phyloP scores from a whole-genome alignment of 441 rosid species.

The Populus hybrid region DNA sequence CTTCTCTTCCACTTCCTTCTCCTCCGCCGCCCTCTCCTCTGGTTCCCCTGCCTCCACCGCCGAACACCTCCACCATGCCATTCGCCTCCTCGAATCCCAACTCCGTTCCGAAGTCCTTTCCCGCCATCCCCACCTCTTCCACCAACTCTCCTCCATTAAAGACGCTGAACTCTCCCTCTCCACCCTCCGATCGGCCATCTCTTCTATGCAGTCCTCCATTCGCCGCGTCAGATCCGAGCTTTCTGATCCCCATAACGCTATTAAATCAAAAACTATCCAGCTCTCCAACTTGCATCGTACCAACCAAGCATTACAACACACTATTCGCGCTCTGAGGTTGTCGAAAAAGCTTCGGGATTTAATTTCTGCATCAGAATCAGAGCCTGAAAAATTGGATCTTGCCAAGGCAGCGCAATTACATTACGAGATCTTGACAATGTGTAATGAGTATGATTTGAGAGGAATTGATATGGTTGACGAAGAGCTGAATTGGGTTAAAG shows the following conservation, averaged over 20 bases:
- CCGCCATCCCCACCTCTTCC: slow-evolving; percentile 76
- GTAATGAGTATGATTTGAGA: slow-evolving; percentile 64
- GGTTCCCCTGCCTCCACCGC: slow-evolving; percentile 98
- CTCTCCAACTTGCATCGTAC: slow-evolving; percentile 70
- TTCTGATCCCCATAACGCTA: slow-evolving; percentile 66
- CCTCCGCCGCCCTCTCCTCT: slow-evolving; percentile 90
- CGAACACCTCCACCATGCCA: slow-evolving; percentile 90
- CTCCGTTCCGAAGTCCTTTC: slow-evolving; percentile 88
- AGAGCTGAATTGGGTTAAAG: slow-evolving; percentile 60
- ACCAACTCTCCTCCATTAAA: slow-evolving; percentile 85
- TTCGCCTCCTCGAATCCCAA: slow-evolving; percentile 86
- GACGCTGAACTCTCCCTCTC: slow-evolving; percentile 86
- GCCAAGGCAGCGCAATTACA: slow-evolving; percentile 94
- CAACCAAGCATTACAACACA: slow-evolving; percentile 67
- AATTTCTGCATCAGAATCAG: slow-evolving; percentile 42
- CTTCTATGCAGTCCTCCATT: slow-evolving; percentile 81
- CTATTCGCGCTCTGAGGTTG: slow-evolving; percentile 67
- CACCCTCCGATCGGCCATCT: slow-evolving; percentile 74
- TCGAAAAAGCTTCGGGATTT: slow-evolving; percentile 85
- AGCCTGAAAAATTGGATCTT: slow-evolving; percentile 78
- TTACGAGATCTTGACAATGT: slow-evolving; percentile 72
- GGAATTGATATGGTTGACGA: slow-evolving; percentile 78
- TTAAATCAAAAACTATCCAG: slow-evolving; percentile 62
- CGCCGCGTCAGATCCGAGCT: slow-evolving; percentile 81
- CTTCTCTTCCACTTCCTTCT: slow-evolving; percentile 87